A percentile compares a stretch with the other conserved stretches of the same genome.
Conservation (phyloP, 257 asterid genomes). For the Catharanthus roseus region DNA sequence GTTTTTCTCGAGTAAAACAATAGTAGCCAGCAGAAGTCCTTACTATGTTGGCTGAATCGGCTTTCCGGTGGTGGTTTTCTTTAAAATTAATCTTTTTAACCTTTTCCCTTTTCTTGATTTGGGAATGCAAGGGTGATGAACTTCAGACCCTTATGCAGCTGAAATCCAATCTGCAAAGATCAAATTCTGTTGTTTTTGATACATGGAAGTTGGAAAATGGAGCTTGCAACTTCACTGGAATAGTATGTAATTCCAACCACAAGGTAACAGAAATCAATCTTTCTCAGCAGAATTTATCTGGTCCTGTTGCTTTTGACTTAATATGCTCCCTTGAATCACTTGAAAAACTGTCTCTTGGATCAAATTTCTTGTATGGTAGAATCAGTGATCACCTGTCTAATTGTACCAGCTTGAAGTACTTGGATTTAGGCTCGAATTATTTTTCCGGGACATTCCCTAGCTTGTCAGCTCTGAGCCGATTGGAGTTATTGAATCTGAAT, state of each 20-base stretch:
- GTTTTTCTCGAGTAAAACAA: neutral
- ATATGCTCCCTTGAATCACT: slow-evolving; percentile 32
- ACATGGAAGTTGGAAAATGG: slow-evolving; percentile 21
- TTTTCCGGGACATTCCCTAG: slow-evolving; percentile 34
- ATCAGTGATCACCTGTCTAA: slow-evolving; percentile 24
- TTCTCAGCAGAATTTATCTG: slow-evolving; percentile 21
- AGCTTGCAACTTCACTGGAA: slow-evolving; percentile 34
- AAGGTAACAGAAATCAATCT: slow-evolving; percentile 40
- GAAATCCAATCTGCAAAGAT: slow-evolving; percentile 24
- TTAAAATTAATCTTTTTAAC: neutral
- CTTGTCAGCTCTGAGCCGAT: slow-evolving; percentile 24
- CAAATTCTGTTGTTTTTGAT: slow-evolving; percentile 22
- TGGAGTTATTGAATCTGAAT: slow-evolving; percentile 29
- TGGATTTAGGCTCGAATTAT: slow-evolving; percentile 33
- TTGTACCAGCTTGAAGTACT: slow-evolving; percentile 29
- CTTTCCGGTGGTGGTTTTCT: slow-evolving; percentile 15
- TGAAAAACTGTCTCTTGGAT: slow-evolving; percentile 29
- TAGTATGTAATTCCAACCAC: slow-evolving; percentile 25
- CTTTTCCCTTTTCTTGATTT: slow-evolving; percentile 7
- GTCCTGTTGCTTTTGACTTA: slow-evolving; percentile 34
- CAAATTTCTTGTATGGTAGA: slow-evolving; percentile 27
- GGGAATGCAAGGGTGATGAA: slow-evolving; percentile 20
- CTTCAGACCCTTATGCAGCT: slow-evolving; percentile 25
- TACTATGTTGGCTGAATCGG: slow-evolving; percentile 14
- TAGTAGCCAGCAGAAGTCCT: neutral